Evolutionary conservation across 2,329 filamentous ascomycete genomes (phyloP), one percentile per base, ranked within the genome.

Genomic region (Aspergillus fischeri): DNA sequence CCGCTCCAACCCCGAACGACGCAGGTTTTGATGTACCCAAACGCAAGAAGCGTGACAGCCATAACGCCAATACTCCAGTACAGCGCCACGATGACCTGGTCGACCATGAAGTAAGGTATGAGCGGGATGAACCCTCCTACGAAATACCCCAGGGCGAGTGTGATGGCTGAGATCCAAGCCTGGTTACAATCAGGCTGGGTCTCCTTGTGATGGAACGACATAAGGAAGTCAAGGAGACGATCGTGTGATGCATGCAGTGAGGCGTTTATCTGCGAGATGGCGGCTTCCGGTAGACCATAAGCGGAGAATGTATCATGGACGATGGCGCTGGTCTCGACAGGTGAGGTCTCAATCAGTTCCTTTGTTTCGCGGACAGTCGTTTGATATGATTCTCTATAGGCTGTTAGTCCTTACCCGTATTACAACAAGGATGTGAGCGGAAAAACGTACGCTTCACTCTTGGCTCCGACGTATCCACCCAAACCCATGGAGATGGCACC

Each of bases 401-500:
- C n/a, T 11, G 8, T 44, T 27, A 10, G 17, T 35, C 32, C 32
- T 6, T 25, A 52, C 57, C 45, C 57, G 47, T 17, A 29, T 27
- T 25, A n/a, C 9, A 32, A n/a, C 35, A 45, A 21, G 1, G 3
- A 29, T 17, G 38, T 9, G 14, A 1, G 27, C 21, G 10, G 21
- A 3, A 17, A 21, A 32, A 67, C 78, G 67, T 74, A 81, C 73
- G 75, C 74, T 74, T 82, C 80, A 61, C 77, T 78, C 63, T 78
- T 80, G 1, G 79, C 77, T 14, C 78, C 88, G 1, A 92, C 81
- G 68, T 88, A 91, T 9, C 86, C 88, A n/a, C 89, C 88, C 4
- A 92, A 78, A 0, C 89, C 89, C 89, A 92, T 92, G 56, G 83
- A 88, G 63, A 92, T 90, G 62, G 86, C 86, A 29, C 89, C 89